Base-by-base conservation (phyloP, 2,329 filamentous ascomycete genomes). In the Stemphylium lycopersici region DNA sequence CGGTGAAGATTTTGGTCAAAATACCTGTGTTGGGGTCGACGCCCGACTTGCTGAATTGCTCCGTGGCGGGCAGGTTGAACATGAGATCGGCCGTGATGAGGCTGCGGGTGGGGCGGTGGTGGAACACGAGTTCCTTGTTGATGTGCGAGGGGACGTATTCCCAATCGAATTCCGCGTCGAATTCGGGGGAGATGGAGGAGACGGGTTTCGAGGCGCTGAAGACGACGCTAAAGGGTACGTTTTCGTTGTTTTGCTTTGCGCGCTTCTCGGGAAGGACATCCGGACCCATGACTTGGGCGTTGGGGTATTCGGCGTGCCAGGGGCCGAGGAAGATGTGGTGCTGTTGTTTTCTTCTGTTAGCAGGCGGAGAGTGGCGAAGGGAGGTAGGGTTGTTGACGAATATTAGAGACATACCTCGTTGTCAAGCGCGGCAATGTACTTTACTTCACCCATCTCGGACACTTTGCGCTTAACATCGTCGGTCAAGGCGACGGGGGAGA, bases 281-380 rank as follows among this genome's bases (percentile, higher is more conserved):
- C 1, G 91, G 90, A 1, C 87, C 93, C 66, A 98, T 84, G 42
- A 99, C 82, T 66, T 88, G 87, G 29, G 93, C 93, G 37, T 83
- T 75, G 0, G 93, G 93, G 73, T 86, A 98, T 22, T 86, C 90
- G 43, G 84, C 79, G 67, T 90, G 86, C 93, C 95, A 99, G 43
- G 90, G 82, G 0, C 90, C 88, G 48, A 99, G 74, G 80, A 95
- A 96, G 73, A 99, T 91, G 82, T 99, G 95, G 77, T 99, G 95
- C 79, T 75, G 49, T 20, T n/a, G 3, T n/a, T 6, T 4, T 22
- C 11, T 13, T 36, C 0, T 48, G 15, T 16, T 22, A 40, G 16
- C 43, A 29, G 51, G 44, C 18, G 2, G 20, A 13, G 2, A 4
- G 5, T 13, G 3, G 4, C 6, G 8, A 24, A 6, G 32, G 4